Conservation (phyloP, 768 basidiomycete genomes). For the Amanita fuliginea region DNA sequence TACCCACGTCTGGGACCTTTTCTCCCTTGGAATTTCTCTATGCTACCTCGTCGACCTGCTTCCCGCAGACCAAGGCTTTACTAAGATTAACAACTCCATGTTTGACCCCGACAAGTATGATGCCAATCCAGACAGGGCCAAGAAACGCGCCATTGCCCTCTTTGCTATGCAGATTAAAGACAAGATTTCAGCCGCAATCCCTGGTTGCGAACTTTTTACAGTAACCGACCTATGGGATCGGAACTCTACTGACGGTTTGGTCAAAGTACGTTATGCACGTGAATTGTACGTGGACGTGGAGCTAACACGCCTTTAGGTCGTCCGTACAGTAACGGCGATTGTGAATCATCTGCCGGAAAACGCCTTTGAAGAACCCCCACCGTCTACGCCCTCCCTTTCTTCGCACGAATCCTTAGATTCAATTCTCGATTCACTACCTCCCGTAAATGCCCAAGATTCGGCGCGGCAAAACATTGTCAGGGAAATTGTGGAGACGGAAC, state of each 20-base stretch:
- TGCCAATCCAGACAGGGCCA: conserved; percentile 64
- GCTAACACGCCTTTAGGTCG: conserved; percentile 43
- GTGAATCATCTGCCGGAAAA: conserved; percentile 66
- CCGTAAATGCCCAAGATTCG: conserved; percentile 49
- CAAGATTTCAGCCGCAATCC: conserved; percentile 46
- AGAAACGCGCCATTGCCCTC: conserved; percentile 84
- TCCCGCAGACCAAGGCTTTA: conserved; percentile 49
- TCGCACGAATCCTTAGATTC: conserved; percentile 55
- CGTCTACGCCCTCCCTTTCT: conserved; percentile 43
- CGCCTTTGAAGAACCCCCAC: conserved; percentile 52
- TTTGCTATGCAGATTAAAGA: conserved; percentile 84
- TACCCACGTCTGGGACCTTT: conserved; percentile 88
- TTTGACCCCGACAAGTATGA: conserved; percentile 60
- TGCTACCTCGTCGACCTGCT: conserved; percentile 96
- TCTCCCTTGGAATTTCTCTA: conserved; percentile 86
- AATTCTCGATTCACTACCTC: conserved; percentile 31
- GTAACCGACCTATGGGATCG: conserved; percentile 87
- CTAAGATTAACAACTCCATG: conserved; percentile 48
- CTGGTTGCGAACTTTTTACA: conserved; percentile 73
- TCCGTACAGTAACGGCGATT: conserved; percentile 79
- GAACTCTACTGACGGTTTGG: conserved; percentile 87
- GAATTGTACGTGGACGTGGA: background rate
- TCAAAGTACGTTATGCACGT: conserved; percentile 56
- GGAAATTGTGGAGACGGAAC: conserved; percentile 91
- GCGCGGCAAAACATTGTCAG: conserved; percentile 69